Base-by-base conservation (phyloP, 2,329 filamentous ascomycete genomes). In the Alternaria atra region DNA sequence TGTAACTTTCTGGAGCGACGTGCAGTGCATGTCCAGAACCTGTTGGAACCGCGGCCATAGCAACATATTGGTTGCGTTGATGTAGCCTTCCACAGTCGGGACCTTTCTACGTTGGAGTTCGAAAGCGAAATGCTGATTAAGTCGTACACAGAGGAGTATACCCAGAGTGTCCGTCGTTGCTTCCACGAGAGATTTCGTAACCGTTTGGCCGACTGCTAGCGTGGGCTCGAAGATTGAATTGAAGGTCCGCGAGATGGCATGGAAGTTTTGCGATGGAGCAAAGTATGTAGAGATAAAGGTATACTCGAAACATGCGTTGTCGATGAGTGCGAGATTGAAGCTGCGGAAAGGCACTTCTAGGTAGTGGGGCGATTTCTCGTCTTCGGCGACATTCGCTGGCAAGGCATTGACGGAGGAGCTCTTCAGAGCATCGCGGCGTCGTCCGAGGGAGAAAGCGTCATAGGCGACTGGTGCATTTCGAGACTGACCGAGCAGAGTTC, bases 41-140 rank as follows among this genome's bases (percentile, higher is more conserved):
- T 92, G 87, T 79, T 99, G 96, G 72, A 99, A 91, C 27, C 94
- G 90, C 7, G 95, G 95, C 95, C 95, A 99, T 6, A 99, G 87
- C 3, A 95, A 87, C 93, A 99, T 99, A 73, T 91, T 94, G 5
- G 93, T 97, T 46, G 89, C 94, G 77, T 99, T 99, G 75, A 97
- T 90, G 76, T 99, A 99, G 39, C 88, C 86, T 74, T 99, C 95
- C 2, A 92, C 89, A 5, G 93, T 90, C 0, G 95, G 95, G 1
- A 98, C 89, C 75, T 96, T 94, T 55, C 94, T 89, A 10, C 94
- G 87, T 78, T 99, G 95, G 34, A 98, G 85, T 78, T 97, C 92
- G 75, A 99, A 99, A 15, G 95, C 94, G 60, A 94, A 90, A 69
- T 95, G 92, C 75, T 98, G 95, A 70, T 97, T 99, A 15, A 99